phyloP scores from a whole-genome alignment of 176 grass and related monocot genomes.

The Oropetium thomaeum region DNA sequence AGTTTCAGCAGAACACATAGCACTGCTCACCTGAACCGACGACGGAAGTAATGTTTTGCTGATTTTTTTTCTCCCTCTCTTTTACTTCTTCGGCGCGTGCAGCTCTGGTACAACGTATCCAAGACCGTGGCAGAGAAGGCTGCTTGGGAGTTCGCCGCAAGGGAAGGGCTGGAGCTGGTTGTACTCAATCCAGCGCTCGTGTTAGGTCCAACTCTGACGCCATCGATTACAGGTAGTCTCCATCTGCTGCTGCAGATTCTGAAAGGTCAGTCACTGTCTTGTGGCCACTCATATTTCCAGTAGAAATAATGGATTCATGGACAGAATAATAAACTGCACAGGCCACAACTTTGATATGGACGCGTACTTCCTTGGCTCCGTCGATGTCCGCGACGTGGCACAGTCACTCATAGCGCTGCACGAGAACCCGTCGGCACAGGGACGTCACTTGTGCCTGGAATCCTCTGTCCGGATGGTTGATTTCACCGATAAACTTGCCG shows the following conservation, averaged over 20 bases:
- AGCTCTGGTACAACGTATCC: slow-evolving; percentile 60
- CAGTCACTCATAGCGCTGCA: slow-evolving; percentile 35
- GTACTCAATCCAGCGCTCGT: slow-evolving; percentile 54
- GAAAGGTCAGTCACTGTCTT: slow-evolving; percentile 6
- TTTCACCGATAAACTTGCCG: slow-evolving; percentile 36
- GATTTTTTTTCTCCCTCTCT: no score
- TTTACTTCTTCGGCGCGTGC: background rate
- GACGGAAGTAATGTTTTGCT: background rate
- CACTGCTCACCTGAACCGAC: no score
- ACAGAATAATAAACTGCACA: slow-evolving; percentile 13
- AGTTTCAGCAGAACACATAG: background rate
- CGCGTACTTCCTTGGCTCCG: slow-evolving; percentile 23
- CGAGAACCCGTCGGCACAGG: slow-evolving; percentile 36
- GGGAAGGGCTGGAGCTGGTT: slow-evolving; percentile 40
- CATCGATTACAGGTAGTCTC: slow-evolving; percentile 23
- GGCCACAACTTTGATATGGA: slow-evolving; percentile 38
- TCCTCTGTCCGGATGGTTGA: slow-evolving; percentile 19
- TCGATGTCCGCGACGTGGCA: slow-evolving; percentile 50
- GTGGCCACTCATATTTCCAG: background rate
- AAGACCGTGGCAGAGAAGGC: slow-evolving; percentile 65
- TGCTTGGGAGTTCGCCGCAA: slow-evolving; percentile 49
- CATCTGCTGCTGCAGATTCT: slow-evolving; percentile 15
- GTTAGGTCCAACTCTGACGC: slow-evolving; percentile 36
- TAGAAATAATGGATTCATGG: slow-evolving; percentile 14
- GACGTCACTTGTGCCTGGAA: slow-evolving; percentile 54